Evolutionary conservation across 768 basidiomycete species (phyloP), one percentile per base, ranked within the genome.

Genomic region (Epithele typhae): DNA sequence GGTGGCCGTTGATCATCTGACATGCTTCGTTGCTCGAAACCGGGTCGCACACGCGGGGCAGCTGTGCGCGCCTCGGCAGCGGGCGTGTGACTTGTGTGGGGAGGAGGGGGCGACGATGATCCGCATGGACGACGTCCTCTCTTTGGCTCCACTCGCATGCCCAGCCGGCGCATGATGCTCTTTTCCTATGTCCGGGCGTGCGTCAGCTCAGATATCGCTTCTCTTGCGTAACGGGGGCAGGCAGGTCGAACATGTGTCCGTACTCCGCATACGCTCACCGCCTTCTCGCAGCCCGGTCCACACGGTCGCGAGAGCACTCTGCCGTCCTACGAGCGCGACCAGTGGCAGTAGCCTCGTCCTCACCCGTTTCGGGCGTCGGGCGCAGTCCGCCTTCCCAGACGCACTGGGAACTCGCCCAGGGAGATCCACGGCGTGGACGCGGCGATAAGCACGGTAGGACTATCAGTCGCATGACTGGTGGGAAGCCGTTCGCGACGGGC

Each of bases 331-430:
- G 27, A 14, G 14, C 27, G 27, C 27, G 27, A 14, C 14, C 27
- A 40, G 5, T 40, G 15, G 41, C 32, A 34, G 27, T 45, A 52
- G 41, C 17, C 34, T 24, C 40, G 51, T 32, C 42, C 5, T 15
- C 43, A 37, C 33, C 46, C 39, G 1, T n/a, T 25, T 48, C 19
- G 27, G 46, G 46, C 27, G n/a, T n/a, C 27, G 27, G 8, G 27
- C 27, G 8, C 27, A 14, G 7, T 30, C 14, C 27, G 27, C 14
- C 8, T 30, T 30, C 27, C 7, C 27, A 30, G 27, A 14, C 38
- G 25, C 17, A 33, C 38, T 52, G 46, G 46, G 51, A 52, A 52
- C 9, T 22, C 35, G 36, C 46, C 35, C 46, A 52, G 24, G 51
- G 18, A 15, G 27, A 33, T 48, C 42, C 38, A 44, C 30, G 34